Evolutionary conservation across 176 grass and related monocot genomes (phyloP), one percentile per base, ranked within the genome.

Genomic region (Rhynchospora tenuis): DNA sequence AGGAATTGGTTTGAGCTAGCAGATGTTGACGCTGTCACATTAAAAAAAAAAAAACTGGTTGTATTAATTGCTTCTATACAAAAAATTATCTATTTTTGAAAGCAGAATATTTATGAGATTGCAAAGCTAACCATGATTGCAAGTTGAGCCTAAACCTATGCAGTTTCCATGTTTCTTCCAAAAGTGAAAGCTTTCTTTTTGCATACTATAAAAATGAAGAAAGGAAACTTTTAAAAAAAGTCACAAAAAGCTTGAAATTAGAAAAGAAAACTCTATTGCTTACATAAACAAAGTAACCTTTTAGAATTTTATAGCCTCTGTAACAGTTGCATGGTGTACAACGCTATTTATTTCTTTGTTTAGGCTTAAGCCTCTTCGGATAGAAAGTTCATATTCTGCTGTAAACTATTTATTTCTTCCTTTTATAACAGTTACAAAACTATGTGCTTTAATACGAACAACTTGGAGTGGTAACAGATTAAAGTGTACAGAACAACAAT

Each of bases 141-240:
- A 80, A 58, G 50, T 45, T 43, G 22, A 62, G 28, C 56, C 28
- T 64, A 78, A 54, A 75, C 56, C 28, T 20, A 64, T 78, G 52
- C 9, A 62, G 64, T 71, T 86, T 69, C 76, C 55, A 68, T 80
- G 60, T 47, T 59, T 54, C 65, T 80, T 81, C 55, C 76, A 24
- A 72, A 58, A 52, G 4, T 2, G 22, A 68, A 73, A 42, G 17
- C 22, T 71, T 24, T 48, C 9, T 7, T 56, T 59, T 75, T 75
- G 13, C 24, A 59, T 66, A 55, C 20, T 22, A 55, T 75, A 59
- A 44, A 38, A 48, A 38, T 13, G 15, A 86, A 52, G 9, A 51
- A 79, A 33, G 16, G 23, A 48, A 68, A 16, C 64, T 42, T 67
- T 38, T 42, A 68, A 68, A 38, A 38, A 68, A 43, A 42, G 17